phyloP scores from a whole-genome alignment of 2,329 filamentous ascomycete species.

The Coniochaeta hoffmannii region DNA sequence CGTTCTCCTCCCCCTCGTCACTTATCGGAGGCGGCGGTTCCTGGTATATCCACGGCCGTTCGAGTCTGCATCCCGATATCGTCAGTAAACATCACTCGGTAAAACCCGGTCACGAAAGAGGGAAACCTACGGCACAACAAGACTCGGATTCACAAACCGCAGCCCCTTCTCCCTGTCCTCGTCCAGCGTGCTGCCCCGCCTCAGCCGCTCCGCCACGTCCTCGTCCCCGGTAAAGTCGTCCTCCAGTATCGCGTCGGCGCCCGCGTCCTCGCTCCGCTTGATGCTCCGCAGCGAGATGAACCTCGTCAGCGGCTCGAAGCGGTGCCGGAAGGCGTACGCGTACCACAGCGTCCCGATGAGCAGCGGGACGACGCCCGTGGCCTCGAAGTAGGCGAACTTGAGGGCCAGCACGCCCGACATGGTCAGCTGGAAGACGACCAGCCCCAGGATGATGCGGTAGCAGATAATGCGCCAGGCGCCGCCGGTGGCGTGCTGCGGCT shows the following conservation, averaged over 20 bases:
- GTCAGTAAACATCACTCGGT: slow-evolving; percentile 7
- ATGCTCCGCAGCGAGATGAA: slow-evolving; percentile 91
- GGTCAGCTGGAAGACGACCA: slow-evolving; percentile 83
- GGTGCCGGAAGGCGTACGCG: slow-evolving; percentile 68
- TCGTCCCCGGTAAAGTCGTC: slow-evolving; percentile 27
- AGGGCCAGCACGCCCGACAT: slow-evolving; percentile 82
- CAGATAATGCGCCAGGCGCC: slow-evolving; percentile 96
- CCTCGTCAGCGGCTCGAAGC: slow-evolving; percentile 81
- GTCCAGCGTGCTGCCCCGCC: slow-evolving; percentile 60
- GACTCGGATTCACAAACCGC: slow-evolving; percentile 69
- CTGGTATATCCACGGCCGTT: slow-evolving; percentile 61
- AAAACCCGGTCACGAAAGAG: background rate
- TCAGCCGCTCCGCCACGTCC: slow-evolving; percentile 31
- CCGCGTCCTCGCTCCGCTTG: slow-evolving; percentile 44
- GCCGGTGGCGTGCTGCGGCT: slow-evolving; percentile 88
- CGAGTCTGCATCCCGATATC: slow-evolving; percentile 43
- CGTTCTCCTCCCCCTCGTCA: slow-evolving; percentile 6
- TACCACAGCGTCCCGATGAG: slow-evolving; percentile 82
- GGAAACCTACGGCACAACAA: slow-evolving; percentile 54
- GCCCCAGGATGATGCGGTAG: slow-evolving; percentile 77
- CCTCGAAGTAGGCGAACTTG: slow-evolving; percentile 63
- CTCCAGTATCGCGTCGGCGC: slow-evolving; percentile 35
- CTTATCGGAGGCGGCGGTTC: slow-evolving; percentile 42
- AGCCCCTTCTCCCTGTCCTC: slow-evolving; percentile 64
- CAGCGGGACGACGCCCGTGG: slow-evolving; percentile 67